Evolutionary conservation across 2,329 filamentous ascomycete species (phyloP).

Genomic region (Exophiala phaeomuriformis): DNA sequence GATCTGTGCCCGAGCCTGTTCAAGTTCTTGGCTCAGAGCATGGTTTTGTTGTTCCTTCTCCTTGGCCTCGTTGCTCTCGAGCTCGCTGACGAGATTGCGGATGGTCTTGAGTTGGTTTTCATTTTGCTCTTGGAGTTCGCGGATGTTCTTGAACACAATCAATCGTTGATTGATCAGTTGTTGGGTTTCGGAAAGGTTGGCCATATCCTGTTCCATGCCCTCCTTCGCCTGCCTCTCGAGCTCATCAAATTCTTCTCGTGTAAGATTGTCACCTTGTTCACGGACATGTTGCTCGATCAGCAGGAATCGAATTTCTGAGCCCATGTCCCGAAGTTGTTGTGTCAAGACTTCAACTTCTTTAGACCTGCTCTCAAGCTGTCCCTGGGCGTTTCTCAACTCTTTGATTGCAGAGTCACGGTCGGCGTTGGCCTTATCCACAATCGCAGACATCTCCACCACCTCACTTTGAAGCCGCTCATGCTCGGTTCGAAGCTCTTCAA

Average conservation of each 20-base stretch:
- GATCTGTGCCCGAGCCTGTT: conserved; percentile 53
- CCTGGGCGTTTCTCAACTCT: conserved; percentile 69
- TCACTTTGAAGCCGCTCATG: conserved; percentile 73
- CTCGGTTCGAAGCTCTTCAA: conserved; percentile 76
- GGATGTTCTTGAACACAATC: conserved; percentile 80
- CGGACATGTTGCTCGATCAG: conserved; percentile 77
- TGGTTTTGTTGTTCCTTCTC: conserved; percentile 49
- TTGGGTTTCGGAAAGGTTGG: conserved; percentile 75
- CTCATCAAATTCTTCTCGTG: conserved; percentile 67
- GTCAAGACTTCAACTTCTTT: conserved; percentile 70
- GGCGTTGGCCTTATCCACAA: conserved; percentile 73
- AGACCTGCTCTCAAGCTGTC: conserved; percentile 55
- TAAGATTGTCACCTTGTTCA: conserved; percentile 71
- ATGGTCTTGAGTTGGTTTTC: conserved; percentile 74
- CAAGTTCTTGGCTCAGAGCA: conserved; percentile 61
- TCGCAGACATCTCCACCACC: conserved; percentile 72
- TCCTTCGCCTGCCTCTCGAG: conserved; percentile 49
- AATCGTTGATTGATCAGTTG: conserved; percentile 82
- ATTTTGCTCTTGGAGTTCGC: conserved; percentile 82
- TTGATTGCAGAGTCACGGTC: conserved; percentile 74
- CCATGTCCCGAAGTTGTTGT: conserved; percentile 81
- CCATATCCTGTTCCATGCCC: conserved; percentile 62
- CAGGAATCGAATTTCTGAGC: conserved; percentile 82
- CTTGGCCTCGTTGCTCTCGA: conserved; percentile 83
- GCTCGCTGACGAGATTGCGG: conserved; percentile 74